Evolutionary conservation across 441 rosid genomes (phyloP), one percentile per base, ranked within the genome.

Genomic region (Gossypium davidsonii): DNA sequence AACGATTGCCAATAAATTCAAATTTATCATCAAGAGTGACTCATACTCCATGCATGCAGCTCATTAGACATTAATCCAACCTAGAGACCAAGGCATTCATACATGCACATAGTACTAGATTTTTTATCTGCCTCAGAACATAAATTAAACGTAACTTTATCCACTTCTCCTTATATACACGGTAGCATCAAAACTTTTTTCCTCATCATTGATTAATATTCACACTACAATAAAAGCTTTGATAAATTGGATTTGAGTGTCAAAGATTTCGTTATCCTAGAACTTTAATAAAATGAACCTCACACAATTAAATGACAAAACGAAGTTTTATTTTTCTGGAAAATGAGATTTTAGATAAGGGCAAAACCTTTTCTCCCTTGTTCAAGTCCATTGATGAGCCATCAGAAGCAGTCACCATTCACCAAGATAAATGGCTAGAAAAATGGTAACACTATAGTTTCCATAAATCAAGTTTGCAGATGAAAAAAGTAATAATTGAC

Each of bases 371-470:
- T 46, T 60, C 48, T 70, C 89, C 90, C 34, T 74, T 91, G 77
- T 72, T 85, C 79, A 84, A 88, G 77, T 85, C 97, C 42, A 85
- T 89, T 25, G 55, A 83, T 67, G 85, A 85, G 74, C 84, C 90
- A 72, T 74, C 21, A 67, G 60, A 77, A 17, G 91, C 94, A 53
- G 94, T 14, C 52, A 14, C 15, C 94, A 37, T 37, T 37, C 53
- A 75, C 80, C 76, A 77, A 67, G 60, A 85, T 86, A 73, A 62
- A 82, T 23, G 68, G 57, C 26, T 82, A 90, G 83, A 88, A 78
- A 79, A 71, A 87, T 37, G 94, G 97, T 91, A 81, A 25, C 63
- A 8, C 3, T 1, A 18, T 15, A 55, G 37, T 51, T 49, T 48
- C 44, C 67, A 70, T 51, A 39, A 49, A 55, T 70, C 71, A 73